Conservation (phyloP, 1,139 yeast genomes). For the Candida tropicalis region DNA sequence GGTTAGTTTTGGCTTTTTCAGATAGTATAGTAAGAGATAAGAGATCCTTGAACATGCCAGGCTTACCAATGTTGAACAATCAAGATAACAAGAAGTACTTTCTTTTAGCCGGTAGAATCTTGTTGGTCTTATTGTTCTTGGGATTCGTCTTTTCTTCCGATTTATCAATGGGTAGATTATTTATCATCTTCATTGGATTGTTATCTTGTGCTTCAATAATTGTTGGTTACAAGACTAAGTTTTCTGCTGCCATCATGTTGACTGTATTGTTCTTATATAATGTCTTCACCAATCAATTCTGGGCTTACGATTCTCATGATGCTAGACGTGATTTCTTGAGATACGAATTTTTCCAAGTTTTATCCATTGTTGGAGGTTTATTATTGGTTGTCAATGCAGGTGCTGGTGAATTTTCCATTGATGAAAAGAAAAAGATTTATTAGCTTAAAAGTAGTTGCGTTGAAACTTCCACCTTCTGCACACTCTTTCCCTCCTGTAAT, state of each 20-base stretch:
- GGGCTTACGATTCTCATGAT: constrained; percentile 73
- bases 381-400: constrained; percentile 91
- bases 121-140: constrained; percentile 81
- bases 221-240: constrained; percentile 90
- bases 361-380: constrained; percentile 93
- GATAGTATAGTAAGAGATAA: constrained; percentile 86
- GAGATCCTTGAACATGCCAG: constrained; percentile 77
- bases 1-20: constrained; percentile 83
- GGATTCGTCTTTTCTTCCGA: constrained; percentile 82
- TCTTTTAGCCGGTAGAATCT: constrained; percentile 84
- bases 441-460: constrained; percentile 27
- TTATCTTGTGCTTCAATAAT: constrained; percentile 77
- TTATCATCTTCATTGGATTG: constrained; percentile 73
- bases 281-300: constrained; percentile 81
- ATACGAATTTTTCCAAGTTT: constrained; percentile 93
- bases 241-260: constrained; percentile 81
- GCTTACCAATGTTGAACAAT: constrained; percentile 84
- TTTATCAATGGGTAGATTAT: constrained; percentile 68
- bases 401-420: constrained; percentile 92
- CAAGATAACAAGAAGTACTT: constrained; percentile 85
- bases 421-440: constrained; percentile 94
- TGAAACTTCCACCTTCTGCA: neutral
- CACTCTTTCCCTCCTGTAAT: neutral
- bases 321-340: constrained; percentile 87
- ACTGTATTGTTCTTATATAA: constrained; percentile 76